Base-by-base conservation (phyloP, 2,329 filamentous ascomycete species). In the Septoria petroselini region DNA sequence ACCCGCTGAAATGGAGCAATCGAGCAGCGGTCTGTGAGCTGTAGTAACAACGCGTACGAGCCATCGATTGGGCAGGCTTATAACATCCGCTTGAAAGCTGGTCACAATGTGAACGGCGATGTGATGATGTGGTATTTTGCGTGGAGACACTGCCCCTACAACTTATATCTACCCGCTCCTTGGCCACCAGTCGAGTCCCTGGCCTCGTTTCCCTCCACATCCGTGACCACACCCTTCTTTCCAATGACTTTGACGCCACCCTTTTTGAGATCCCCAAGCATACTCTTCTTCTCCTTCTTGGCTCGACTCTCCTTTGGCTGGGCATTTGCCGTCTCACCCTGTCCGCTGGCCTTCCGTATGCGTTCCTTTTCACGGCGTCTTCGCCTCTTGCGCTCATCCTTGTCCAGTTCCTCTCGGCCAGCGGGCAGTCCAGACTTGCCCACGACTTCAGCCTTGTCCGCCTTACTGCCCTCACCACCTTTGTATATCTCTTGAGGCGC, bases 401-500 rank as follows among this genome's bases (percentile, higher is more conserved):
- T 80, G 29, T 78, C 84, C 83, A 97, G 86, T 71, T 98, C 93
- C 62, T 93, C 86, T 61, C 83, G 82, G 6, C 87, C 84, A 35
- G 95, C 71, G 1, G 89, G 86, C 61, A 88, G 74, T 18, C 90
- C 91, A 62, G 79, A 83, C 77, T 86, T 91, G 25, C 65, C 65
- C 27, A 91, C 79, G 30, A 95, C 76, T 68, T 95, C 90, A 43
- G 83, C 83, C 21, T 58, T 58, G 52, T 75, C 82, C 11, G 54
- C 81, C 12, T 47, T 47, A 79, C 53, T 56, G 1, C 60, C 63
- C 62, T 85, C 83, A 54, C 84, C 83, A n/a, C 88, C 83, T 62
- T 82, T 83, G 75, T 97, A 98, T 19, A 98, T 78, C 70, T 98
- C 93, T 66, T 97, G 93, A 2, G 93, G 93, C 38, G 93, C 93